Base-by-base conservation (phyloP, 2,329 filamentous ascomycete species). In the Colletotrichum salicis region DNA sequence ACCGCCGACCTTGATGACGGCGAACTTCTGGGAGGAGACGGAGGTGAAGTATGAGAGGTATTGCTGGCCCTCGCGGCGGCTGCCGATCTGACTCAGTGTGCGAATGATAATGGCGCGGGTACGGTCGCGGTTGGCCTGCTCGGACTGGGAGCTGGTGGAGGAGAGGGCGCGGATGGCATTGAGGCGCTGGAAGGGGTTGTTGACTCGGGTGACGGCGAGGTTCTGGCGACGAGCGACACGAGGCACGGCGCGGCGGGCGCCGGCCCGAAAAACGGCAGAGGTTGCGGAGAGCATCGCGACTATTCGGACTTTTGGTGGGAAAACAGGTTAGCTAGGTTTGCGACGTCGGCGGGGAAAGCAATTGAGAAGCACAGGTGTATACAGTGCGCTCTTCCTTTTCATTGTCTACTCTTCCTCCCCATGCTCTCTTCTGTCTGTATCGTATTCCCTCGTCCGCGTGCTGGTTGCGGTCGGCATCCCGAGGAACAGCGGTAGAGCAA, bases 11-110 rank as follows among this genome's bases (percentile, higher is more conserved):
- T 99, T 99, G 84, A 99, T 97, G 60, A 99, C 96, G 76, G 95
- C 96, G 82, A 98, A 99, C 80, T 97, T 95, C 85, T 98, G 95
- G 45, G 95, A 97, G 56, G 95, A 96, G 73, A 98, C 95, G 41
- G 95, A 97, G 76, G 93, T 96, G 87, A 99, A 99, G 82, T 98
- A 95, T 76, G 95, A 96, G 71, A 98, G 91, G 83, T 98, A 98
- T 84, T 98, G 96, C 86, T 98, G 94, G 74, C 97, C 94, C 86
- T 99, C 96, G 73, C 96, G 89, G 89, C 97, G 97, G 74, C 95
- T 97, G 74, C 95, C 96, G 81, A 98, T 97, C 84, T 96, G 97
- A 86, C 94, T 97, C 76, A 98, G 88, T 72, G 97, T 89, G 85
- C 96, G 94, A 79, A 97, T 92, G 74, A 97, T 94, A 67, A 94